Evolutionary conservation across 2,329 filamentous ascomycete genomes (phyloP), one percentile per base, ranked within the genome.

Genomic region (Paecilomyces niveus): DNA sequence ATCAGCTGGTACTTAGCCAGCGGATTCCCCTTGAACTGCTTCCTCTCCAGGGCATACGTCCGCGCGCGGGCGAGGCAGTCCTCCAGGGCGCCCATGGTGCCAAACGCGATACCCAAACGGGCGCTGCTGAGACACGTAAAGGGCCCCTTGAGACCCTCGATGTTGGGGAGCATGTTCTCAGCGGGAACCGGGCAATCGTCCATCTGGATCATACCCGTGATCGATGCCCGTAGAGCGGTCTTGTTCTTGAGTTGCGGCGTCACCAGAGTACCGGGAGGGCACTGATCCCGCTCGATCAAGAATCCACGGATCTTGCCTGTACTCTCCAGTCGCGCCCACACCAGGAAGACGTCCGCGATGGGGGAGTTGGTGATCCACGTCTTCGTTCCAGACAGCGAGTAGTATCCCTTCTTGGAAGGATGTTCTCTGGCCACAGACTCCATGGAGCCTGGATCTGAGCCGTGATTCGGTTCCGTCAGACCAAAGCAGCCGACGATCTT

Each of bases 161-260:
- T 84, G 1, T 89, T 84, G 0, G 92, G 92, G 68, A 99, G 92
- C 92, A 99, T 96, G 78, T 97, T 96, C 66, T 85, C 89, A 64
- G 88, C 86, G 0, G 92, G 87, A 0, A 99, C 91, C 0, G 94
- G 93, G 64, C 90, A 92, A 62, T 89, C 86, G 63, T 97, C 93
- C 70, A 99, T 83, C 66, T 96, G 92, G 64, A 99, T 97, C 94
- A 97, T 97, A 58, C 94, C 94, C 0, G 94, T 99, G 63, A 97
- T 89, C 11, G 90, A 96, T 11, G 94, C 94, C 59, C 94, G 84
- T 32, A 99, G 84, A 1, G 92, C 94, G 62, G 89, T 97, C 83
- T 99, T 99, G 79, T 97, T 85, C 80, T 95, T 95, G 73, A 99
- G 88, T 11, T 89, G 79, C 1, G 94, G 94, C 5, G 94, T 99